Conservation (phyloP, 257 asterid genomes). For the Gentiana dahurica region DNA sequence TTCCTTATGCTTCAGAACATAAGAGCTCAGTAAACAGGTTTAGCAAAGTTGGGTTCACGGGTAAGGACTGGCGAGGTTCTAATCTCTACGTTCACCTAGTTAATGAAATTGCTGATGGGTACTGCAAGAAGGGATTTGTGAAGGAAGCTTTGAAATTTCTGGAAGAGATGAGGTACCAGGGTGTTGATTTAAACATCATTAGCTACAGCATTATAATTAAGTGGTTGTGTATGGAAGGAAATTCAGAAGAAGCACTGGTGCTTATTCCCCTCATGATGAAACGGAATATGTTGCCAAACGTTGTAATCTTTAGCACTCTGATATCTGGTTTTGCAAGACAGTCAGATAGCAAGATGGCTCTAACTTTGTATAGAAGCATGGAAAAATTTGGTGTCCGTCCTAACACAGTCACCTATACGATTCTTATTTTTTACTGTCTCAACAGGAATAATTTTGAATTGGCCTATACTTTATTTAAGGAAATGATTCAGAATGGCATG, state of each 20-base stretch:
- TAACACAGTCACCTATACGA: slow-evolving; percentile 31
- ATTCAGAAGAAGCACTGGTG: slow-evolving; percentile 38
- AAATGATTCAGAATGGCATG: slow-evolving; percentile 27
- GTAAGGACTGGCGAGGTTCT: slow-evolving; percentile 22
- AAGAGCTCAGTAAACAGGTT: slow-evolving; percentile 33
- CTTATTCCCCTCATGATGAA: slow-evolving; percentile 49
- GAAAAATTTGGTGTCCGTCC: slow-evolving; percentile 36
- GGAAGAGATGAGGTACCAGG: slow-evolving; percentile 29
- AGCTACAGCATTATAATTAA: slow-evolving; percentile 26
- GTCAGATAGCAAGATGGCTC: slow-evolving; percentile 29
- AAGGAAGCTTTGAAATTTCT: slow-evolving; percentile 31
- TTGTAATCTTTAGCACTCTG: slow-evolving; percentile 40
- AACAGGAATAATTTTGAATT: slow-evolving; percentile 6
- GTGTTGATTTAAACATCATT: slow-evolving; percentile 22
- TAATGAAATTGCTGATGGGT: slow-evolving; percentile 39
- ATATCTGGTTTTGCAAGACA: slow-evolving; percentile 45
- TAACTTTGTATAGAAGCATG: slow-evolving; percentile 32
- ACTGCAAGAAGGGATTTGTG: slow-evolving; percentile 26
- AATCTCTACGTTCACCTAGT: neutral
- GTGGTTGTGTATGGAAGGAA: slow-evolving; percentile 35
- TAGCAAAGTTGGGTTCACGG: slow-evolving; percentile 26
- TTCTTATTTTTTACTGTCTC: neutral
- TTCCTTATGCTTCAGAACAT: slow-evolving; percentile 27
- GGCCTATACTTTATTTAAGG: slow-evolving; percentile 31
- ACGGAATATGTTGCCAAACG: slow-evolving; percentile 28